phyloP scores from a whole-genome alignment of 2,329 filamentous ascomycete genomes.

The Pestalotiopsis fici region DNA sequence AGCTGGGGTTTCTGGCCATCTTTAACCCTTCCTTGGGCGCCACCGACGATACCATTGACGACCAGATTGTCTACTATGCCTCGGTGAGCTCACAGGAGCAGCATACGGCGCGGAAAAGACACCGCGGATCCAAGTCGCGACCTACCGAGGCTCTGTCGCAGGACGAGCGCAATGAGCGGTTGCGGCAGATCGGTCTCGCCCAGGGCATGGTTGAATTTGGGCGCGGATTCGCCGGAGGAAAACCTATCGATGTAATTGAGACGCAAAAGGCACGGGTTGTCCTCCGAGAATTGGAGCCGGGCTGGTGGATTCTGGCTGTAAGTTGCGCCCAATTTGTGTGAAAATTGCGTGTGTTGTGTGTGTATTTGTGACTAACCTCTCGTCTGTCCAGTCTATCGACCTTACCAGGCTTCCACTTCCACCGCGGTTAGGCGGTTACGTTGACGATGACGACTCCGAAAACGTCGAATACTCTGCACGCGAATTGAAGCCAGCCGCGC shows the following conservation, averaged over 20 bases:
- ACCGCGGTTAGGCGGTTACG: constrained; percentile 45
- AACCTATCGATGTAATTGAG: constrained; percentile 81
- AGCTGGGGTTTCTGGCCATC: constrained; percentile 87
- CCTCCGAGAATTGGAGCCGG: constrained; percentile 81
- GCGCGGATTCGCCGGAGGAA: constrained; percentile 78
- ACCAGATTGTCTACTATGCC: constrained; percentile 94
- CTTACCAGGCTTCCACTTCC: constrained; percentile 73
- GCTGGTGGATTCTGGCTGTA: constrained; percentile 96
- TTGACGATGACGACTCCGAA: constrained; percentile 40
- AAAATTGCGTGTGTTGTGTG: not conserved
- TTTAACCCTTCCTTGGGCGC: constrained; percentile 77
- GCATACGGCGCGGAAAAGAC: constrained; percentile 42
- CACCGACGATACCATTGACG: constrained; percentile 68
- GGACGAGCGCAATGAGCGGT: constrained; percentile 78
- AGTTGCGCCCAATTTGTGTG: constrained; percentile 27
- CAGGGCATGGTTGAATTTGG: constrained; percentile 97
- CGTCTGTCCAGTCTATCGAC: constrained; percentile 67
- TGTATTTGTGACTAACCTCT: not conserved
- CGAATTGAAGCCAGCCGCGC: constrained; percentile 80
- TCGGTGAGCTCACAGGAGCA: constrained; percentile 52
- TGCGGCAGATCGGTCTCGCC: constrained; percentile 91
- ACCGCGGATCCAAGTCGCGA: constrained; percentile 41
- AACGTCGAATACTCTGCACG: constrained; percentile 81
- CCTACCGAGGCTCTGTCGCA: constrained; percentile 47
- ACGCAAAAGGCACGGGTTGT: constrained; percentile 87